phyloP scores from a whole-genome alignment of 1,284 basidiomycete genomes.

The Cystobasidium slooffiae region DNA sequence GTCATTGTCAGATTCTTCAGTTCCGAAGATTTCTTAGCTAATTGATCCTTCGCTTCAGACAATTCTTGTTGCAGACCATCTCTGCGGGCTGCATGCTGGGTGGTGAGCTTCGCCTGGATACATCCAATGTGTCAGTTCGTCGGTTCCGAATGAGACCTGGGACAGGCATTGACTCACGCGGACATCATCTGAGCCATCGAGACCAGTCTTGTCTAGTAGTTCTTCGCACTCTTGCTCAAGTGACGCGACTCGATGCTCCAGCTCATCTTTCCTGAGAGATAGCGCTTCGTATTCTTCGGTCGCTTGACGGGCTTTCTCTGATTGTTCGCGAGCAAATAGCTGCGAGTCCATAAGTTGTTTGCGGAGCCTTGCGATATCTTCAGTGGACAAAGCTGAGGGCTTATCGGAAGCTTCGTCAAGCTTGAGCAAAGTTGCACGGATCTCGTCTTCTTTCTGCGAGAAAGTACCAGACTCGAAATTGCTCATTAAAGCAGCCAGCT shows the following conservation, averaged over 20 bases:
- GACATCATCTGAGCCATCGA: constrained; percentile 74
- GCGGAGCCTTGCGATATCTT: constrained; percentile 78
- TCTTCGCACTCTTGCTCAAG: constrained; percentile 96
- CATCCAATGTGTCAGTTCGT: background rate
- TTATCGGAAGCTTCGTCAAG: constrained; percentile 73
- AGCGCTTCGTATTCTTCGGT: constrained; percentile 93
- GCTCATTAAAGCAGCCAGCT: constrained; percentile 99
- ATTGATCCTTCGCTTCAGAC: constrained; percentile 84
- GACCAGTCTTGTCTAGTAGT: constrained; percentile 64
- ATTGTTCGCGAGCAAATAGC: constrained; percentile 79
- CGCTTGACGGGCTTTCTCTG: constrained; percentile 83
- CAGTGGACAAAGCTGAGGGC: constrained; percentile 63
- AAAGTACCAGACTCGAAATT: constrained; percentile 92
- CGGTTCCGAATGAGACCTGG: background rate
- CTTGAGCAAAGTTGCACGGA: constrained; percentile 79
- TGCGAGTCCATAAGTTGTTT: constrained; percentile 89
- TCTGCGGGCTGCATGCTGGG: constrained; percentile 88
- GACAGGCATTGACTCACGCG: constrained; percentile 66
- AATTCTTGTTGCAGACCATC: constrained; percentile 87
- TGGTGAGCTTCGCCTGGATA: constrained; percentile 82
- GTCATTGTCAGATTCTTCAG: constrained; percentile 80
- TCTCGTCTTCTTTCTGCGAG: constrained; percentile 90
- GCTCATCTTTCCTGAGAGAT: constrained; percentile 78
- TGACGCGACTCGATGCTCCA: constrained; percentile 78
- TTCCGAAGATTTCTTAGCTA: constrained; percentile 85